Evolutionary conservation across 306 rosid species (phyloP), one percentile per base, ranked within the genome.

Genomic region (Corylus americana): DNA sequence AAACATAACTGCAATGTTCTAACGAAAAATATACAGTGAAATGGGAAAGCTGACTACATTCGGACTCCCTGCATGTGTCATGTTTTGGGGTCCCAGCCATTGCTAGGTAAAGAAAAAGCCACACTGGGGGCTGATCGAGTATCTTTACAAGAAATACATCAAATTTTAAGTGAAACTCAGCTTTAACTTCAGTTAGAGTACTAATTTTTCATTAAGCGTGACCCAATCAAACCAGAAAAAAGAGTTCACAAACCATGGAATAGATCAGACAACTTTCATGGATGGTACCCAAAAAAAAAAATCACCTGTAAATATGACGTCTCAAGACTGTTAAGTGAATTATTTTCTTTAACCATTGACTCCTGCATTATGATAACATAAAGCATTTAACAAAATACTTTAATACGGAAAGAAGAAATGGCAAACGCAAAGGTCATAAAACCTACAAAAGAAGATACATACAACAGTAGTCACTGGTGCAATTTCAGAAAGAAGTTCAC

Each of bases 251-350:
- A 59, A 59, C 37, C 37, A 25, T 59, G 37, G 13, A 8, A 2
- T 27, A 74, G 44, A 45, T 82, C 39, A 12, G 59, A 72, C 73
- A 4, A 73, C 37, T 72, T 85, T 75, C 63, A 68, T 66, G 71
- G 63, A 85, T 37, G 75, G 83, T 74, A 77, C 74, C 78, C 7
- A 5, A 6, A 42, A 42, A 35, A 35, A 48, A 78, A 80, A 44
- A 76, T 85, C 82, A 94, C 98, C 98, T 90, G 88, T 59, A 61
- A 29, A 79, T 84, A 77, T 74, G 88, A 82, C 68, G 84, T 89
- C 70, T 82, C 90, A 55, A 83, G 86, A 70, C 79, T 82, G 61
- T 70, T 78, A 77, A 78, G 76, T 80, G 75, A 76, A 77, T 82
- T 80, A 63, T 66, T 71, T 62, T 83, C 86, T 69, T 70, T 82